These are phyloP conservation scores for Cyberlindnera mississippiensis DNA, from an alignment of 805 yeast genomes.

Conservation along the genomic window DNA sequence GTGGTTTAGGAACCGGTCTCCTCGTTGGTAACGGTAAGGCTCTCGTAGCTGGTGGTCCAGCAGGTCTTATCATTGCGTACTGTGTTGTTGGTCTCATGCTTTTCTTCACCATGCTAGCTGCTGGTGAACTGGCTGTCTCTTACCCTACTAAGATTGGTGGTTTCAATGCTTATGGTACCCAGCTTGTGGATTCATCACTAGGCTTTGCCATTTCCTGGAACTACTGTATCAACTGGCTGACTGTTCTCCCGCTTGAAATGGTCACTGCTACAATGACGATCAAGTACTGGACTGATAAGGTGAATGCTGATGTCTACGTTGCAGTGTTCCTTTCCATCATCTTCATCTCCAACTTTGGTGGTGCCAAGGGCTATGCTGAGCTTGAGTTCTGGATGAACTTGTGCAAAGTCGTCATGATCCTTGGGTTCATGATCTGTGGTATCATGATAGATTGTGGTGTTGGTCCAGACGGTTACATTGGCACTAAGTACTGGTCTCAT, in stretches of 20 bases:
- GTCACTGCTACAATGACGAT: constrained; percentile 64
- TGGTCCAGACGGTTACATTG: constrained; percentile 43
- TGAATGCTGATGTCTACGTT: constrained; percentile 57
- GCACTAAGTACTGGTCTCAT: constrained; percentile 45
- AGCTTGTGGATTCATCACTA: constrained; percentile 52
- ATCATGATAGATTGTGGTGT: constrained; percentile 41
- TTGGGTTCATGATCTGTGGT: constrained; percentile 55
- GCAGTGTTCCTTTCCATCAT: constrained; percentile 47
- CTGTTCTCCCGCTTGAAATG: constrained; percentile 58
- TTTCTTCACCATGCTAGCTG: constrained; percentile 55
- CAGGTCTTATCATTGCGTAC: constrained; percentile 50
- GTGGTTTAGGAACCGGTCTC: constrained; percentile 72
- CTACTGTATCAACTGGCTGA: constrained; percentile 60
- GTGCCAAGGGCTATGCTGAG: constrained; percentile 58
- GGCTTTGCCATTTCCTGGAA: constrained; percentile 62
- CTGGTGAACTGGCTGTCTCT: constrained; percentile 64
- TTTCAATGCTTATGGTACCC: constrained; percentile 53
- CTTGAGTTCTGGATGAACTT: constrained; percentile 62
- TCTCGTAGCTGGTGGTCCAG: constrained; percentile 43
- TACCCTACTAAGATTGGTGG: constrained; percentile 59
- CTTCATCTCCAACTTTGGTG: constrained; percentile 40
- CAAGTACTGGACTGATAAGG: constrained; percentile 50
- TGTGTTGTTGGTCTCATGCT: constrained; percentile 54
- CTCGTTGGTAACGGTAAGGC: constrained; percentile 55
- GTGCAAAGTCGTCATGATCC: constrained; percentile 58